These are phyloP conservation scores for Nasturtium officinale DNA, from an alignment of 345 rosid species.

Conservation along the genomic window DNA sequence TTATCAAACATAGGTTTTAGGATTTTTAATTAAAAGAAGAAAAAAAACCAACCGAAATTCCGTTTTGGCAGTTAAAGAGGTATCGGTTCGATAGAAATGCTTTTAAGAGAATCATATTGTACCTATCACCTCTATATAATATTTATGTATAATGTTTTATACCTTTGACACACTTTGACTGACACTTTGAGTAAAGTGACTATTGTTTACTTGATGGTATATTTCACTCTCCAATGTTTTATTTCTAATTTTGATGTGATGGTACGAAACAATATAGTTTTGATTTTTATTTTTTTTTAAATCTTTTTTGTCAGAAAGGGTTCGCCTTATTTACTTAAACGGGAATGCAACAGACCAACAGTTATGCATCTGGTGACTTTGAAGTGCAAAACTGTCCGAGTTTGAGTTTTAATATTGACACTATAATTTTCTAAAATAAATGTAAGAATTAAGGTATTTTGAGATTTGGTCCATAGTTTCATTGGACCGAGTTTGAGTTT, in stretches of 20 bases:
- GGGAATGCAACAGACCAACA: not conserved
- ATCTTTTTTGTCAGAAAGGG: not conserved
- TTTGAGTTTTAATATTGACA: not conserved
- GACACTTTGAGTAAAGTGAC: slow-evolving; percentile 32
- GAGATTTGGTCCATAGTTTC: too few species aligned
- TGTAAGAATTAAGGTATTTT: too few species aligned
- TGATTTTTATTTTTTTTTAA: not conserved
- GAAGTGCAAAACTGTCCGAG: not conserved
- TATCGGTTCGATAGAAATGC: slow-evolving; percentile 11
- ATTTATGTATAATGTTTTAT: slow-evolving; percentile 10
- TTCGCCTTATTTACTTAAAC: not conserved
- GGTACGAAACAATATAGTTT: not conserved
- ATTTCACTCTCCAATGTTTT: not conserved
- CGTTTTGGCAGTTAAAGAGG: slow-evolving; percentile 39
- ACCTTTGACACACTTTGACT: slow-evolving; percentile 24
- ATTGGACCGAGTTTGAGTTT: not conserved
- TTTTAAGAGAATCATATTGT: slow-evolving; percentile 27
- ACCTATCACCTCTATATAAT: not conserved
- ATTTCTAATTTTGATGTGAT: not conserved
- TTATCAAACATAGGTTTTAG: slow-evolving; percentile 28
- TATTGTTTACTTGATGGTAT: not conserved
- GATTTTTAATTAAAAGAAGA: slow-evolving; percentile 10
- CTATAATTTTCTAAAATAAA: too few species aligned
- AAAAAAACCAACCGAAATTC: slow-evolving; percentile 9
- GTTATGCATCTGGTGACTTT: not conserved